phyloP scores from a whole-genome alignment of 2,329 filamentous ascomycete species.

The Emericellopsis cladophorae region DNA sequence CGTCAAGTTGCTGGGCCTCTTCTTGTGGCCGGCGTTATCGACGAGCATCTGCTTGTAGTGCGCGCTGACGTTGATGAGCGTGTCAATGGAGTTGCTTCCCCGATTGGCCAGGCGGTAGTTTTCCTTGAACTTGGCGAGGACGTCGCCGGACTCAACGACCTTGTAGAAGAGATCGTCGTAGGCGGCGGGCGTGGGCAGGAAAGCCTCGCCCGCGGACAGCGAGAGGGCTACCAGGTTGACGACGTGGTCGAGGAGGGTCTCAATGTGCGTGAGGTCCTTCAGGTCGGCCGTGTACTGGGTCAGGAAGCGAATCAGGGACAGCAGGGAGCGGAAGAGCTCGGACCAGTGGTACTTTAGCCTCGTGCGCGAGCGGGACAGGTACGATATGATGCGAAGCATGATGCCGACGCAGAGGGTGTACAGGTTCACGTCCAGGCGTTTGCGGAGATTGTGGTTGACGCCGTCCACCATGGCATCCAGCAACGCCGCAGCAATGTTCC shows the following conservation, averaged over 20 bases:
- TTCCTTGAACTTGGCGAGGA: conserved; percentile 69
- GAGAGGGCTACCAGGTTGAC: conserved; percentile 76
- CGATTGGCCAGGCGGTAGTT: conserved; percentile 52
- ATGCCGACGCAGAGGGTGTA: conserved; percentile 76
- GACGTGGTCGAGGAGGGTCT: conserved; percentile 61
- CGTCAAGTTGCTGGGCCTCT: conserved; percentile 56
- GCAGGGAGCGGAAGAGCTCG: conserved; percentile 80
- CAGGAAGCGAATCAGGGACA: conserved; percentile 81
- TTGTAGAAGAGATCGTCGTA: conserved; percentile 99
- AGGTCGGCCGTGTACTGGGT: conserved; percentile 77
- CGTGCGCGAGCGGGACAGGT: conserved; percentile 70
- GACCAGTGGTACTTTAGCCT: conserved; percentile 88
- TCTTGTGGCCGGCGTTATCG: conserved; percentile 28
- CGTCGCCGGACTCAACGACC: conserved; percentile 80
- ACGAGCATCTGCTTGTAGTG: conserved; percentile 82
- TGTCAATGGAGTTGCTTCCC: conserved; percentile 63
- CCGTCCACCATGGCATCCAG: conserved; percentile 83
- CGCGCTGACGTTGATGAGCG: conserved; percentile 65
- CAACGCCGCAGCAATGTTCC: conserved; percentile 62
- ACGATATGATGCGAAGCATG: conserved; percentile 69
- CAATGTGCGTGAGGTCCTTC: conserved; percentile 53
- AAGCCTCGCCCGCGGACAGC: conserved; percentile 76
- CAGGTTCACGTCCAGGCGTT: conserved; percentile 70
- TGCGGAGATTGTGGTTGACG: conserved; percentile 85
- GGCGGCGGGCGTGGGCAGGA: conserved; percentile 72